Conservation (phyloP, 2,329 filamentous ascomycete species). For the Nigrospora oryzae region DNA sequence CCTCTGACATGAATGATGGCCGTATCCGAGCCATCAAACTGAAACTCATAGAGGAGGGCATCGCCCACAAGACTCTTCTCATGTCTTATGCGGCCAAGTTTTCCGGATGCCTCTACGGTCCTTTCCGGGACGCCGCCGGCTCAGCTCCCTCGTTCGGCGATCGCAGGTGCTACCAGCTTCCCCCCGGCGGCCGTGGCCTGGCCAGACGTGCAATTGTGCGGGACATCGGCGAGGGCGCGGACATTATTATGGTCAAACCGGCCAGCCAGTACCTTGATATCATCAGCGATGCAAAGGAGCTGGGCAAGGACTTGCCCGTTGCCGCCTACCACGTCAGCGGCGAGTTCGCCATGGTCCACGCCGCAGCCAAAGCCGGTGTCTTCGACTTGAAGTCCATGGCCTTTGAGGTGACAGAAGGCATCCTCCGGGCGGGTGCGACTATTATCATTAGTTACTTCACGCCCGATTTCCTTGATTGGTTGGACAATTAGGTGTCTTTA, state of each 20-base stretch:
- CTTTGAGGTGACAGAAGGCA: conserved; percentile 89
- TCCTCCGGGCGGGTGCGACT: conserved; percentile 82
- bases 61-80: conserved; percentile 81
- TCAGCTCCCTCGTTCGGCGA: conserved; percentile 89
- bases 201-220: conserved; percentile 83
- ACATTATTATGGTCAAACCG: conserved; percentile 99
- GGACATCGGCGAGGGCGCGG: conserved; percentile 88
- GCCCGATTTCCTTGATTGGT: conserved; percentile 66
- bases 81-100: conserved; percentile 99
- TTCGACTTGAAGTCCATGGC: conserved; percentile 94
- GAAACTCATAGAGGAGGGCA: conserved; percentile 90
- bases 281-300: conserved; percentile 92
- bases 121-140: conserved; percentile 92
- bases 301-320: conserved; percentile 83
- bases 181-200: conserved; percentile 82
- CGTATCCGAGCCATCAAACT: conserved; percentile 96
- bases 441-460: conserved; percentile 95
- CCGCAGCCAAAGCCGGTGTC: conserved; percentile 88
- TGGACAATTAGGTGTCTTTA: conserved; percentile 34
- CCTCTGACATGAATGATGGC: conserved; percentile 98
- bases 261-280: conserved; percentile 95
- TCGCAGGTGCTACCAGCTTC: conserved; percentile 92
- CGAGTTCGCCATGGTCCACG: conserved; percentile 97
- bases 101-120: conserved; percentile 90
- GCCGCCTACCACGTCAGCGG: conserved; percentile 96